Conservation (phyloP, 1,139 yeast genomes). For the Zygosaccharomyces sapae region DNA sequence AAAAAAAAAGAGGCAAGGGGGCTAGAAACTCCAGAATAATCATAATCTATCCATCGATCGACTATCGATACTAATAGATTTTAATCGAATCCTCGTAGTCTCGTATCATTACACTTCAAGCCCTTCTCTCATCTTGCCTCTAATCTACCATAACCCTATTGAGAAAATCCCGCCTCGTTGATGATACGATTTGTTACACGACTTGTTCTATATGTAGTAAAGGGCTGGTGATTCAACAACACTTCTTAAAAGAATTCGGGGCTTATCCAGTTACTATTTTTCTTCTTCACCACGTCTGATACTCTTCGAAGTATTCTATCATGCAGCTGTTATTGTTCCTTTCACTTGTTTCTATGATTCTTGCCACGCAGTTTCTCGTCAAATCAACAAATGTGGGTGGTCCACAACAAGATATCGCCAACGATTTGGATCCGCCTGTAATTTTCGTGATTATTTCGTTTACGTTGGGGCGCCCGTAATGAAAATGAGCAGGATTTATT, state of each 20-base stretch:
- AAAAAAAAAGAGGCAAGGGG: not conserved
- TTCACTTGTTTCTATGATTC: constrained; percentile 20
- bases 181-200: too few relatives aligned
- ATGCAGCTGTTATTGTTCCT: constrained; percentile 10
- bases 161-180: not conserved
- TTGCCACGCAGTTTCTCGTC: constrained; percentile 40
- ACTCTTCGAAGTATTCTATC: constrained; percentile 29
- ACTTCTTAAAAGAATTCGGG: not conserved
- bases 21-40: too few relatives aligned
- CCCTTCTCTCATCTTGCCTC: not conserved
- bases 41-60: too few relatives aligned
- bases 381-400: constrained; percentile 53
- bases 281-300: constrained; percentile 26
- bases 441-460: constrained; percentile 38
- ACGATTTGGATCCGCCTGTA: constrained; percentile 38
- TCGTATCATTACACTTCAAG: too few relatives aligned
- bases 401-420: constrained; percentile 49
- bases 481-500: constrained; percentile 26
- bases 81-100: not conserved
- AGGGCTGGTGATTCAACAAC: not conserved
- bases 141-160: not conserved
- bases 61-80: too few relatives aligned
- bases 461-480: constrained; percentile 48
- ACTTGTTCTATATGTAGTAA: not conserved
- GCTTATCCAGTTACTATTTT: not conserved